These are phyloP conservation scores for Boletus rex-veris DNA, from an alignment of 768 basidiomycete genomes.

Conservation along the genomic window DNA sequence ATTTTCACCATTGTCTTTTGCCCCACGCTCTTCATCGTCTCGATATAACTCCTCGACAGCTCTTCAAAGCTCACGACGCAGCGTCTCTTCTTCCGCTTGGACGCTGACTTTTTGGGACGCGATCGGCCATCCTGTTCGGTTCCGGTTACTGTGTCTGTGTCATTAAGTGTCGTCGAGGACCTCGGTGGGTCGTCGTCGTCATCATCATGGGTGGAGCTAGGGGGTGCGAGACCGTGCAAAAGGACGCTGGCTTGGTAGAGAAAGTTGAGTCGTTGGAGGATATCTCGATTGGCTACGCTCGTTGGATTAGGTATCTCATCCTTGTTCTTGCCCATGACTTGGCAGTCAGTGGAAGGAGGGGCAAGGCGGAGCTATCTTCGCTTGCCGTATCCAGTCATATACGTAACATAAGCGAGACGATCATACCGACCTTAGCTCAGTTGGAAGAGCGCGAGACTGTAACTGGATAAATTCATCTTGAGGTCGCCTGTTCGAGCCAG, in stretches of 20 bases:
- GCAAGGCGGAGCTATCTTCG: no score
- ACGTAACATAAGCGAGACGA: no score
- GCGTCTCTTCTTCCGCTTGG: constrained; percentile 17
- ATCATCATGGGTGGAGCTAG: not conserved
- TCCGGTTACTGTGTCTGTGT: not conserved
- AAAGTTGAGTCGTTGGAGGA: constrained; percentile 81
- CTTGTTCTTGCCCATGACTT: constrained; percentile 63
- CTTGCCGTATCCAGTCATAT: not conserved
- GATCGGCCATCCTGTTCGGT: not conserved
- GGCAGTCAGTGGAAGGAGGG: not conserved
- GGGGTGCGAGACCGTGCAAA: constrained; percentile 40
- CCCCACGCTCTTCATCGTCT: constrained; percentile 66
- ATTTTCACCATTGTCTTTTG: constrained; percentile 76
- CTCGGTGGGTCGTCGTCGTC: not conserved
- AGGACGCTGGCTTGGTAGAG: constrained; percentile 78
- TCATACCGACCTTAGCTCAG: constrained; percentile 35
- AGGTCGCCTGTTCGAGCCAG: constrained; percentile 45
- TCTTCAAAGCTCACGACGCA: constrained; percentile 40
- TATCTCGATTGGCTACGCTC: constrained; percentile 64
- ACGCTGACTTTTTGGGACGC: not conserved
- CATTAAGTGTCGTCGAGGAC: not conserved
- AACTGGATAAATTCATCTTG: constrained; percentile 36
- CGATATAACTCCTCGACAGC: constrained; percentile 61
- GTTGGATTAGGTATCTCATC: constrained; percentile 55
- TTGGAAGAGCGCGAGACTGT: constrained; percentile 52